These are phyloP conservation scores for Diaporthe vaccinii DNA, from an alignment of 2,329 filamentous ascomycete species.

Conservation along the genomic window DNA sequence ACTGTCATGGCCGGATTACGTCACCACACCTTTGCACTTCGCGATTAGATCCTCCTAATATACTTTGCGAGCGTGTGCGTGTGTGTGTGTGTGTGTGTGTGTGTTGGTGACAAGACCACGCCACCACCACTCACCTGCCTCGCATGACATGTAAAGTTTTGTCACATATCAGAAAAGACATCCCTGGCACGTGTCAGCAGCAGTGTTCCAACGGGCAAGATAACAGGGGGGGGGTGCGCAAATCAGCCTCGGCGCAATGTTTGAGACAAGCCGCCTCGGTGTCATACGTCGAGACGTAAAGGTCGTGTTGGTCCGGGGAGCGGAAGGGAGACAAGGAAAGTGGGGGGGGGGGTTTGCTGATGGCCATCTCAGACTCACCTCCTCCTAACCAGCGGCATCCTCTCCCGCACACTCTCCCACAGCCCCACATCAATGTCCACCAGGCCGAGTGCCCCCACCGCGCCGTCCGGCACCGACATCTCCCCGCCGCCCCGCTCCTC, in stretches of 20 bases:
- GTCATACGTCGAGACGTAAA: neutral
- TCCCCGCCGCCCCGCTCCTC: conserved; percentile 56
- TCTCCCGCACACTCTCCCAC: conserved; percentile 61
- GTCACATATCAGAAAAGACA: conserved; percentile 38
- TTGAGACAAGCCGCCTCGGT: neutral
- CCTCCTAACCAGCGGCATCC: conserved; percentile 66
- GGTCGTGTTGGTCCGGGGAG: neutral
- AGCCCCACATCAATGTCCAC: conserved; percentile 66
- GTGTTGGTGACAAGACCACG: neutral
- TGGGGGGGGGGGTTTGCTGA: neutral
- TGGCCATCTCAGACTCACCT: conserved; percentile 57
- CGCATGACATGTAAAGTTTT: neutral
- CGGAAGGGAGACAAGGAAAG: neutral
- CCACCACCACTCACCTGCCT: neutral
- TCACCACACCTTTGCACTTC: conserved; percentile 3
- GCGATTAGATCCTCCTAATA: conserved; percentile 9
- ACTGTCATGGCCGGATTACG: neutral
- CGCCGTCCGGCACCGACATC: conserved; percentile 51
- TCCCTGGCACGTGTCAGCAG: conserved; percentile 35
- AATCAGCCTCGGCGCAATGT: neutral
- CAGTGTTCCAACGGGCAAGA: conserved; percentile 6
- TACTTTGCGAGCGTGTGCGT: neutral
- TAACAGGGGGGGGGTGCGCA: neutral
- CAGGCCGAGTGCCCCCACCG: conserved; percentile 64
- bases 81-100: neutral